Conservation (phyloP, 805 yeast genomes). For the Spencermartinsiella europaea region DNA sequence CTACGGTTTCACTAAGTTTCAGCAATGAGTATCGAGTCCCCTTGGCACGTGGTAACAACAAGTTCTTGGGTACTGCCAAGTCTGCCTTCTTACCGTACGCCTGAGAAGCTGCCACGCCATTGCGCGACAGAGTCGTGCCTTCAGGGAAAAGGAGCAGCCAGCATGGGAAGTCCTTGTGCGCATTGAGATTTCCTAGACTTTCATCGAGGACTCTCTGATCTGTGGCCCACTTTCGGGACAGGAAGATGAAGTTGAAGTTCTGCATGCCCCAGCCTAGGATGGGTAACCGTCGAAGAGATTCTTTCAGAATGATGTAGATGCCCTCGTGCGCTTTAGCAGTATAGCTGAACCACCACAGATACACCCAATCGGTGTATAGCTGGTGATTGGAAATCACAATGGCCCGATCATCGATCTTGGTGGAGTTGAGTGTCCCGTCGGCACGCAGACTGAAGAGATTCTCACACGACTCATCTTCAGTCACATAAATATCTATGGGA, state of each 20-base stretch:
- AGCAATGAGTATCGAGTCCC: conserved; percentile 69
- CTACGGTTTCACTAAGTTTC: conserved; percentile 38
- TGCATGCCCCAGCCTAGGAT: conserved; percentile 82
- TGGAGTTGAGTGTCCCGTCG: conserved; percentile 19
- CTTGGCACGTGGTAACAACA: conserved; percentile 75
- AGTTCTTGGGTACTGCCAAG: conserved; percentile 46
- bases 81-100: conserved; percentile 49
- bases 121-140: conserved; percentile 78
- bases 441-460: conserved; percentile 20
- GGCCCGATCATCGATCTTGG: conserved; percentile 44
- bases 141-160: conserved; percentile 84
- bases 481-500: conserved; percentile 26
- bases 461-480: conserved; percentile 26
- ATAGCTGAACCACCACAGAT: conserved; percentile 79
- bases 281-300: conserved; percentile 65
- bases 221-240: conserved; percentile 79
- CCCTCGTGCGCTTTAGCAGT: conserved; percentile 60
- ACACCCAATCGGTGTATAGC: conserved; percentile 91
- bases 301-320: conserved; percentile 72
- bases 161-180: conserved; percentile 47
- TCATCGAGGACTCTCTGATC: conserved; percentile 60
- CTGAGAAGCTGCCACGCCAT: conserved; percentile 55
- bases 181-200: conserved; percentile 50
- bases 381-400: conserved; percentile 86
- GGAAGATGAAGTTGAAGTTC: conserved; percentile 68